Percentiles rank a stretch among this genome's conserved stretches.
These are phyloP conservation scores for Ophiostoma sp. DNA, from an alignment of 2,329 filamentous ascomycete species.

Conservation along the genomic window DNA sequence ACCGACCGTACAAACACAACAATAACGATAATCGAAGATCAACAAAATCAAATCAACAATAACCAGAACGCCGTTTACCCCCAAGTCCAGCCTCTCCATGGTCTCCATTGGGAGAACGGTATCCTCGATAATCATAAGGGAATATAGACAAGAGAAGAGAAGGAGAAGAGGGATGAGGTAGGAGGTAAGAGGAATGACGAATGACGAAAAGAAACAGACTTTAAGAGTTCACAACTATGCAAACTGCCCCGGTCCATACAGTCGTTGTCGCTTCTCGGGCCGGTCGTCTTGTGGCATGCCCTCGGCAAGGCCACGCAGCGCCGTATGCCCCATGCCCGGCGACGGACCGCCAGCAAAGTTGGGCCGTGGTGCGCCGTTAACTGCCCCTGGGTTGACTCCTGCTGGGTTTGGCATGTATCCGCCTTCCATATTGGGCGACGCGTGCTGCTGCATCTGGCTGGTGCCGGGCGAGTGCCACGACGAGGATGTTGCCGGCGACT, in stretches of 20 bases:
- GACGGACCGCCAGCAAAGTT: conserved; percentile 23
- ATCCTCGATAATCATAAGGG: neutral
- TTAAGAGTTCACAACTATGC: conserved; percentile 8
- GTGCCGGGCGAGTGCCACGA: conserved; percentile 47
- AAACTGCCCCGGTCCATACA: conserved; percentile 38
- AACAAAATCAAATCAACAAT: neutral
- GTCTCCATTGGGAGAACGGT: conserved; percentile 5
- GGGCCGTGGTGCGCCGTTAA: conserved; percentile 24
- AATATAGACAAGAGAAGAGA: conserved; percentile 7
- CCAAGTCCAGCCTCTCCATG: neutral
- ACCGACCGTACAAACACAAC: neutral
- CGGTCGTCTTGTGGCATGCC: conserved; percentile 35
- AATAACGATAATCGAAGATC: neutral
- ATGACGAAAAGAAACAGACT: neutral
- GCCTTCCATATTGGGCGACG: conserved; percentile 45
- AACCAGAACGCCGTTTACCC: neutral
- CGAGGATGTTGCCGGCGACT: conserved; percentile 45
- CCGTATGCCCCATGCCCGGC: conserved; percentile 32
- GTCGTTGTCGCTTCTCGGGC: conserved; percentile 49
- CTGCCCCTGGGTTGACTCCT: conserved; percentile 30
- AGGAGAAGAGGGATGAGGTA: neutral
- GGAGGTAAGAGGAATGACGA: no score
- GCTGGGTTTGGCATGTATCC: conserved; percentile 41
- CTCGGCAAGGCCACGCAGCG: conserved; percentile 28
- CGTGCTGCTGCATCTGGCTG: conserved; percentile 42